Evolutionary conservation across 192 early-diverging fungal species (phyloP).

Genomic region (Backusella tarrabulga): DNA sequence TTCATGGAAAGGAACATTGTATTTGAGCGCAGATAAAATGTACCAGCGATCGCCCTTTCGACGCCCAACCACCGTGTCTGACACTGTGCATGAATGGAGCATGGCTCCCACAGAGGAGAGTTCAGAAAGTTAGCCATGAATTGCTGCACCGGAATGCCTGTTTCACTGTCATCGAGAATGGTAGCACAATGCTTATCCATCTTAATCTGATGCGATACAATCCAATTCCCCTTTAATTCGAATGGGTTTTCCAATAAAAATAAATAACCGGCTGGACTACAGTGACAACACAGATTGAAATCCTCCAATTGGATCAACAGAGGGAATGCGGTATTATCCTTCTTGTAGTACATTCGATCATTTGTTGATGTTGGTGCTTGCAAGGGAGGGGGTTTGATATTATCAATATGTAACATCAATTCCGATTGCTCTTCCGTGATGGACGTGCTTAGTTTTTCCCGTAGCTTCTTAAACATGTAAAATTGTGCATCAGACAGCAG

Average conservation of each 20-base stretch:
- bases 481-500: slow-evolving; percentile 43
- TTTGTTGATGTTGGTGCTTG: background rate
- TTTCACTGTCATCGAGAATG: background rate
- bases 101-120: background rate
- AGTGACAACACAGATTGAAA: background rate
- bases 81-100: background rate
- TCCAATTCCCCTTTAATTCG: background rate
- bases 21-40: background rate
- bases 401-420: background rate
- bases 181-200: background rate
- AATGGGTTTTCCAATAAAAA: background rate
- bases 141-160: background rate
- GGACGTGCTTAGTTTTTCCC: slow-evolving; percentile 14
- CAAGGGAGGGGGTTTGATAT: background rate
- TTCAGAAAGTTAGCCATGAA: background rate
- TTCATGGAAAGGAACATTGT: background rate
- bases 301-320: background rate
- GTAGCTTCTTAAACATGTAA: slow-evolving; percentile 16
- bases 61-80: background rate
- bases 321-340: background rate
- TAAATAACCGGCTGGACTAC: background rate
- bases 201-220: background rate
- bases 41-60: background rate
- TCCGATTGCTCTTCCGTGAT: background rate
- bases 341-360: background rate